Evolutionary conservation across 257 asterid species (phyloP).

Genomic region (Striga asiatica): DNA sequence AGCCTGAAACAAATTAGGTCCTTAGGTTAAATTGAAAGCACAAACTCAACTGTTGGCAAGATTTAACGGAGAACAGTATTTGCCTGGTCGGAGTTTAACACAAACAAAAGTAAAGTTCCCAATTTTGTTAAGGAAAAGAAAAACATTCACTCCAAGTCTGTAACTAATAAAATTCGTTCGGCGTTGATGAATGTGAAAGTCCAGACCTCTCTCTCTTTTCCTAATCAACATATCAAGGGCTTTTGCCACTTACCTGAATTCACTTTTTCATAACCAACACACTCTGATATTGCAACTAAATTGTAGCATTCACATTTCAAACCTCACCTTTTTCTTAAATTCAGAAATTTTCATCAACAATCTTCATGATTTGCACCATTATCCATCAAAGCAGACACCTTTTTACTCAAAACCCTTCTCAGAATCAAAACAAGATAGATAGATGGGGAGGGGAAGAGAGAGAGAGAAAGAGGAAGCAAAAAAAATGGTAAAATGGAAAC

Average conservation of each 20-base stretch:
- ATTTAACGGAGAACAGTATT: too few species aligned
- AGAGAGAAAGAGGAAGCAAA: too few species aligned
- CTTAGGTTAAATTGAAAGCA: constrained; percentile 14
- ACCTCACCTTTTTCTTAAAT: background rate
- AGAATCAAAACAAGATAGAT: background rate
- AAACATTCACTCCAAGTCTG: background rate
- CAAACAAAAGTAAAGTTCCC: too few species aligned
- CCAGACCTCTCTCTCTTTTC: background rate
- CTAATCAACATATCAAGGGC: too few species aligned
- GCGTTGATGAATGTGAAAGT: background rate
- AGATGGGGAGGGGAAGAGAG: too few species aligned
- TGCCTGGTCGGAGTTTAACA: too few species aligned
- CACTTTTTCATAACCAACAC: constrained; percentile 6
- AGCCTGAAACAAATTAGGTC: constrained; percentile 17
- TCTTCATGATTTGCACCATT: constrained; percentile 9
- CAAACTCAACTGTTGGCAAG: constrained; percentile 1
- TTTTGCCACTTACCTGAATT: constrained; percentile 5
- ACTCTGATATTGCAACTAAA: background rate
- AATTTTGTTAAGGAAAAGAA: too few species aligned
- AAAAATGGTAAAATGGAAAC: too few species aligned
- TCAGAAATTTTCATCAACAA: background rate
- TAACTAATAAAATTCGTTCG: background rate
- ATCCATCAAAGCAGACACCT: background rate
- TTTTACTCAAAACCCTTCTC: background rate
- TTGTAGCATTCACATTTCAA: background rate